A percentile compares a stretch with the other conserved stretches of the same genome.
phyloP scores from a whole-genome alignment of 2,329 filamentous ascomycete genomes.

The Trichoderma atrobrunneum region DNA sequence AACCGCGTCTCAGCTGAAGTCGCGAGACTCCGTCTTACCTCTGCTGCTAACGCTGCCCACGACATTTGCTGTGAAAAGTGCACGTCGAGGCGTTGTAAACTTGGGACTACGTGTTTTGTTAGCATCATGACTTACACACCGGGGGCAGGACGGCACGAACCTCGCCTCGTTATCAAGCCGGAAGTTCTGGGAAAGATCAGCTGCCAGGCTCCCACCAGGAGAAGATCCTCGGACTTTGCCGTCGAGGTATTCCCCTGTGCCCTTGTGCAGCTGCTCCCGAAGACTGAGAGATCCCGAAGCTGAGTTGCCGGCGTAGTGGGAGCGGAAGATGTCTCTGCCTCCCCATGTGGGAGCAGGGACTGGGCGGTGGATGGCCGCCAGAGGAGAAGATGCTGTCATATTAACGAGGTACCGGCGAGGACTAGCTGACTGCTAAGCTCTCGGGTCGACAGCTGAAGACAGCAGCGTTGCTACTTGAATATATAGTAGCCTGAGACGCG shows the following conservation, averaged over 20 bases:
- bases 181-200: constrained; percentile 95
- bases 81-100: constrained; percentile 42
- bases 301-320: constrained; percentile 49
- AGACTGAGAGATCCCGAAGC: constrained; percentile 70
- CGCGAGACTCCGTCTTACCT: constrained; percentile 28
- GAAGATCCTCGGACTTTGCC: constrained; percentile 80
- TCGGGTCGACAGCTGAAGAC: neutral
- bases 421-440: neutral
- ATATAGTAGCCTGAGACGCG: constrained; percentile 23
- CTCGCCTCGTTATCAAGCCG: constrained; percentile 81
- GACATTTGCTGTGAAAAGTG: constrained; percentile 41
- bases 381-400: constrained; percentile 92
- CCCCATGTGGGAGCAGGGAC: constrained; percentile 60
- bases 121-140: constrained; percentile 5
- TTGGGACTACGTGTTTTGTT: constrained; percentile 33
- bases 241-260: constrained; percentile 74
- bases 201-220: constrained; percentile 84
- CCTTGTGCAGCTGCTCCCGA: constrained; percentile 65
- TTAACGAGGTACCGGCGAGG: constrained; percentile 21
- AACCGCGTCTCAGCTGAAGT: constrained; percentile 21
- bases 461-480: constrained; percentile 26
- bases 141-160: constrained; percentile 50
- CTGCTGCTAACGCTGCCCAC: constrained; percentile 35
- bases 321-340: constrained; percentile 51
- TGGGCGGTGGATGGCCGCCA: constrained; percentile 86